Percentiles rank a stretch among this genome's conserved stretches.
phyloP scores from a whole-genome alignment of 2,329 filamentous ascomycete genomes.

The Cadophora gregata region DNA sequence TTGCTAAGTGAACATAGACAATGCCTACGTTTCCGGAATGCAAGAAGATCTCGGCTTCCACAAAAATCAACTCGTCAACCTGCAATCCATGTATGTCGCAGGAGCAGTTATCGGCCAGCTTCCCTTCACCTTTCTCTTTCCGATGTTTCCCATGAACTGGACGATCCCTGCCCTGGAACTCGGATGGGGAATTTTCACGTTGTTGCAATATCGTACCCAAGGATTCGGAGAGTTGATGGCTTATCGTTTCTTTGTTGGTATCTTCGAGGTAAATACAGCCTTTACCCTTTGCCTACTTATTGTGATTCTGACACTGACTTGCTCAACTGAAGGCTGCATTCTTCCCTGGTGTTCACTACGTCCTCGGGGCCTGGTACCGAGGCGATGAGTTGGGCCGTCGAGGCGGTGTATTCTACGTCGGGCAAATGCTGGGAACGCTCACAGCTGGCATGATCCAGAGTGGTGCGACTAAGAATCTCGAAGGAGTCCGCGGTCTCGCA shows the following conservation, averaged over 20 bases:
- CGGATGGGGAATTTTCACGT: constrained; percentile 40
- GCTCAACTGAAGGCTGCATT: constrained; percentile 39
- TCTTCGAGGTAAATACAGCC: constrained; percentile 52
- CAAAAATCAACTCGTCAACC: constrained; percentile 54
- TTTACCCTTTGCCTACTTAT: too few relatives aligned
- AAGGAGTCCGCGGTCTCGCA: constrained; percentile 35
- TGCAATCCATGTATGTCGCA: constrained; percentile 38
- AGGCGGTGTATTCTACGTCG: constrained; percentile 38
- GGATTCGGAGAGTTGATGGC: constrained; percentile 57
- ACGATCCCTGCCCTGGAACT: constrained; percentile 39
- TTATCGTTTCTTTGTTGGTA: constrained; percentile 60
- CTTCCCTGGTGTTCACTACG: constrained; percentile 47
- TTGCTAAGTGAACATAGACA: constrained; percentile 37
- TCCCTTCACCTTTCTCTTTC: constrained; percentile 40
- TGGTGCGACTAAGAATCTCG: constrained; percentile 31
- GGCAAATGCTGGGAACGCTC: constrained; percentile 38
- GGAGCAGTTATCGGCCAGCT: constrained; percentile 39
- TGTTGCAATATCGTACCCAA: constrained; percentile 45
- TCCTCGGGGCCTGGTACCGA: constrained; percentile 47
- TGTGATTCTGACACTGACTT: too few relatives aligned
- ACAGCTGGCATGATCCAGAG: constrained; percentile 38
- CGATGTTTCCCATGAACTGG: constrained; percentile 40
- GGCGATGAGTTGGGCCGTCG: constrained; percentile 41
- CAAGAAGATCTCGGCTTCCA: constrained; percentile 53
- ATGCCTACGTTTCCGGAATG: constrained; percentile 43